phyloP scores from a whole-genome alignment of 2,329 filamentous ascomycete species.

The Golovinomyces cichoracearum region DNA sequence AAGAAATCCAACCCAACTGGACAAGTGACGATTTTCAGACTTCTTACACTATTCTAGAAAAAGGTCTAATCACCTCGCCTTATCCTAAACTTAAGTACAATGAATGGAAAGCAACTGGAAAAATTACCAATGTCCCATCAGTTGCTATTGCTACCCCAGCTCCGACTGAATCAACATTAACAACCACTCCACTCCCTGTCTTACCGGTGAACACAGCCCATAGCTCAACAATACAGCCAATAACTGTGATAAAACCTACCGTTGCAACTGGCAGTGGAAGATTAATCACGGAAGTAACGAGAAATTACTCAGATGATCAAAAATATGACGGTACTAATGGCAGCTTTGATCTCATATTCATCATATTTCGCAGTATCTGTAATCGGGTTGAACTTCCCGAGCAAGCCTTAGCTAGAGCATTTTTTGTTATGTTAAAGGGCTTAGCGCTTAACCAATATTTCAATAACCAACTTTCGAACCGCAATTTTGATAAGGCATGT shows the following conservation, averaged over 20 bases:
- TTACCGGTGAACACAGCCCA: neutral
- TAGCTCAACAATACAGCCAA: neutral
- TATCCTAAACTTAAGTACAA: neutral
- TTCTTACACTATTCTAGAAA: neutral
- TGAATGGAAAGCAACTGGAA: neutral
- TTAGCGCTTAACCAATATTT: constrained; percentile 2
- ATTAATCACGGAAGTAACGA: neutral
- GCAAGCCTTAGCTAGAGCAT: constrained; percentile 1
- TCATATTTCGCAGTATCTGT: constrained; percentile 2
- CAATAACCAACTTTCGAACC: neutral
- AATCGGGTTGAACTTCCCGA: neutral
- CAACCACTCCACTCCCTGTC: neutral
- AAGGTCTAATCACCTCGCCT: neutral
- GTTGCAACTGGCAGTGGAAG: neutral
- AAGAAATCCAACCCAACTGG: neutral
- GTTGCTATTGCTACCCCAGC: neutral
- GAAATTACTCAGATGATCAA: neutral
- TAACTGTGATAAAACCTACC: neutral
- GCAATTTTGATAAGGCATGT: neutral
- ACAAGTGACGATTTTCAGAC: neutral
- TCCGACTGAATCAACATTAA: neutral
- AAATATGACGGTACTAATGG: neutral
- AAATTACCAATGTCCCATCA: neutral
- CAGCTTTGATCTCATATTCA: constrained; percentile 1
- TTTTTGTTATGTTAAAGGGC: constrained; percentile 2